Base-by-base conservation (phyloP, 2,329 filamentous ascomycete species). In the Neodidymelliopsis sp. region DNA sequence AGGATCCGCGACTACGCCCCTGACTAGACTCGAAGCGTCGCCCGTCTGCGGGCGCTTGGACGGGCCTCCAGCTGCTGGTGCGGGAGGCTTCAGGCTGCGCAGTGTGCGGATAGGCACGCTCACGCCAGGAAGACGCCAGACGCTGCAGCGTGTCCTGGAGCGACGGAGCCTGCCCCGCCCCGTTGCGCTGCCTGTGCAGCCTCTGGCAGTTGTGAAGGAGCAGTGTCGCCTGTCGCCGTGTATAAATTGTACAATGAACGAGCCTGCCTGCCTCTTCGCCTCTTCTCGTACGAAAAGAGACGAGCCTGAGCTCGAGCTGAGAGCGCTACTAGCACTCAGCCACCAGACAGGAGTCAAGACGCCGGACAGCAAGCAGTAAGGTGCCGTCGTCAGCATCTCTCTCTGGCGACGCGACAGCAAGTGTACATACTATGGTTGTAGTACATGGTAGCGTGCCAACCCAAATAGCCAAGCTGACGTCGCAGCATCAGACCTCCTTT, bases 1-100 rank as follows among this genome's bases (percentile, higher is more conserved):
- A 56, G 42, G 57, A 62, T 62, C 50, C 51, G 54, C 58, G 37
- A 39, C 37, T 43, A 29, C 57, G 53, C 64, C 64, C 64, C 64
- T 67, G 64, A 66, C 62, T 61, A 63, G 45, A 18, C 56, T 52
- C 20, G 6, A 59, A 59, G 36, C 19, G 42, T n/a, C 45, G 42
- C 38, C 33, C 44, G 45, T 24, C 43, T 19, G 41, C 30, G 46
- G 27, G 44, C 37, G 45, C 47, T 46, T 44, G 24, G 38, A 53
- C 51, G 42, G n/a, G 47, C 36, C 40, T 20, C 47, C 34, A 41
- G 16, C 23, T 40, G 47, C 47, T 27, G 40, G 41, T 31, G 47
- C 35, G 47, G 30, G 45, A 45, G 29, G 47, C 47, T 45, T 34
- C 47, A 20, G 27, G 30, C 29, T 35, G 25, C n/a, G n/a, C n/a